These are phyloP conservation scores for Myxozyma lipomycoides DNA, from an alignment of 805 yeast genomes.

Conservation along the genomic window DNA sequence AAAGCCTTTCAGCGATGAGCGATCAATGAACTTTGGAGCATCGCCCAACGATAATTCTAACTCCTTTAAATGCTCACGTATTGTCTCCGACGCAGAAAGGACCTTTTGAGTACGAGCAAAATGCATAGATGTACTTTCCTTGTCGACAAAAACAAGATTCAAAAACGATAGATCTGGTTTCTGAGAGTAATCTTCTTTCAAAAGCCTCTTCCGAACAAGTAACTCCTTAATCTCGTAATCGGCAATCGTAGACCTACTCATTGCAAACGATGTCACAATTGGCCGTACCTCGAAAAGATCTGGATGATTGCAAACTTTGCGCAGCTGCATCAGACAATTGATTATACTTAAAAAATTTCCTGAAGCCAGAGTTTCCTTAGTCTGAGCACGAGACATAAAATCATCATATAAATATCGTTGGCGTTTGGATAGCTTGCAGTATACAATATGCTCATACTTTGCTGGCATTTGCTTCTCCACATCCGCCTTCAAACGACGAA, in stretches of 20 bases:
- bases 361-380: slow-evolving; percentile 86
- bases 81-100: slow-evolving; percentile 34
- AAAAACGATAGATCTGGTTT: slow-evolving; percentile 51
- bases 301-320: slow-evolving; percentile 96
- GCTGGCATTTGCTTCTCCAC: slow-evolving; percentile 99
- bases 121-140: slow-evolving; percentile 45
- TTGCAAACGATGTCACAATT: slow-evolving; percentile 80
- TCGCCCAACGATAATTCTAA: slow-evolving; percentile 29
- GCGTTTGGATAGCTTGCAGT: slow-evolving; percentile 86
- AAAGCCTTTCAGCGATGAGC: slow-evolving; percentile 44
- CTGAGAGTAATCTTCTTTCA: slow-evolving; percentile 31
- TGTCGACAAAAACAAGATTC: slow-evolving; percentile 54
- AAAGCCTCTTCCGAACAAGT: slow-evolving; percentile 39
- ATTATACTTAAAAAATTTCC: slow-evolving; percentile 94
- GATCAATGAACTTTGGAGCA: slow-evolving; percentile 16
- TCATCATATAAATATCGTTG: slow-evolving; percentile 92
- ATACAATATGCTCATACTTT: slow-evolving; percentile 89
- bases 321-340: slow-evolving; percentile 93
- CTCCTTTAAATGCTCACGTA: slow-evolving; percentile 37
- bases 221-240: slow-evolving; percentile 45
- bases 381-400: slow-evolving; percentile 94
- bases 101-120: slow-evolving; percentile 1
- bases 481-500: slow-evolving; percentile 89
- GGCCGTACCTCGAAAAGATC: slow-evolving; percentile 96
- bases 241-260: slow-evolving; percentile 59